These are phyloP conservation scores for Neurospora sp. DNA, from an alignment of 495 filamentous ascomycete genomes.

Conservation along the genomic window DNA sequence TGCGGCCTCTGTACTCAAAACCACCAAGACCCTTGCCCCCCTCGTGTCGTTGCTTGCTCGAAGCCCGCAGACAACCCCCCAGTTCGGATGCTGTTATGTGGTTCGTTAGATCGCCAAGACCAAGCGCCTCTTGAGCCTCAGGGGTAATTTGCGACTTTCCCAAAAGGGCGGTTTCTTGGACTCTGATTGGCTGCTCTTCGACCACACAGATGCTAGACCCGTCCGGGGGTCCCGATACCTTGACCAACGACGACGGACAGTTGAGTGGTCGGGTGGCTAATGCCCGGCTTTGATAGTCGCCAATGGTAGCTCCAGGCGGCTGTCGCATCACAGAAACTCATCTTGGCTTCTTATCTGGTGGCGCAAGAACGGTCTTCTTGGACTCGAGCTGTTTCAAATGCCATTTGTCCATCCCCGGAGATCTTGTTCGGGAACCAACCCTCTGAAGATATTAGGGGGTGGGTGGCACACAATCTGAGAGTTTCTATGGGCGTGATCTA, in stretches of 20 bases:
- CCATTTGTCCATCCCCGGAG: not conserved
- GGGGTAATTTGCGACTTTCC: not conserved
- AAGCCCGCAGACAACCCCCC: not conserved
- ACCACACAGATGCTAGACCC: not conserved
- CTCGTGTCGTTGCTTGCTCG: not conserved
- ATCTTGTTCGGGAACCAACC: not conserved
- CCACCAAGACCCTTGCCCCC: not conserved
- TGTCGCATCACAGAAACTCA: not conserved
- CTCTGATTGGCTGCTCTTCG: not conserved
- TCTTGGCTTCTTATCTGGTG: not conserved
- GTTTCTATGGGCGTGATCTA: not conserved
- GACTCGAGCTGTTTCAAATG: not conserved
- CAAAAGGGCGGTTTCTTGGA: not conserved
- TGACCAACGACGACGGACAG: not conserved
- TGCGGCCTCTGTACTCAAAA: not conserved
- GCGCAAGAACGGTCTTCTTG: not conserved
- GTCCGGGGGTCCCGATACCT: not conserved
- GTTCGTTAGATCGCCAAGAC: not conserved
- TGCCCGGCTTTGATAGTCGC: not conserved
- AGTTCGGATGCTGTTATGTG: not conserved
- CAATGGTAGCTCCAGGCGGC: not conserved
- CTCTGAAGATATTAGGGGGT: not conserved
- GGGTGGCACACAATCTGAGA: not conserved
- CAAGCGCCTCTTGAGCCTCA: not conserved
- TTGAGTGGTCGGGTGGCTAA: not conserved